phyloP scores from a whole-genome alignment of 2,329 filamentous ascomycete species.

The Alternaria longipes region DNA sequence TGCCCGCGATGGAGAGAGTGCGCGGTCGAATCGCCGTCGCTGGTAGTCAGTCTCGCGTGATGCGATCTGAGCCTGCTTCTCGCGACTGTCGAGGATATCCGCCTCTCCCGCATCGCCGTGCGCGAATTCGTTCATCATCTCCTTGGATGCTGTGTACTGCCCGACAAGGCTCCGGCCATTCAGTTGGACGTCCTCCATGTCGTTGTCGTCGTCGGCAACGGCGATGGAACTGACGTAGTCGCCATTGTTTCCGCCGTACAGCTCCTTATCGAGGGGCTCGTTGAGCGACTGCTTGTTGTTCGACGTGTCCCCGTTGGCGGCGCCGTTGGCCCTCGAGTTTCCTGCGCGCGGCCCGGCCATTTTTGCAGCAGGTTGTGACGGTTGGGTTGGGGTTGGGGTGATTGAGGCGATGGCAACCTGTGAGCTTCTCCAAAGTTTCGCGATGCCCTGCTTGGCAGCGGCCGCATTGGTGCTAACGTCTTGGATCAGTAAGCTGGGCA shows the following conservation, averaged over 20 bases:
- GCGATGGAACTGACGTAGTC: slow-evolving; percentile 93
- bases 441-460: slow-evolving; percentile 17
- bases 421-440: slow-evolving; percentile 27
- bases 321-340: slow-evolving; percentile 82
- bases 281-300: slow-evolving; percentile 92
- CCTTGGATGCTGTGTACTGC: slow-evolving; percentile 92
- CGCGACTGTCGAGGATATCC: slow-evolving; percentile 83
- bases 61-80: slow-evolving; percentile 88
- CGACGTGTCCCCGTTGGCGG: slow-evolving; percentile 78
- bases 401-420: slow-evolving; percentile 21
- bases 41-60: slow-evolving; percentile 98
- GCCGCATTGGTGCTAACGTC: slow-evolving; percentile 16
- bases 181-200: slow-evolving; percentile 74
- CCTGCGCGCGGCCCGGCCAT: slow-evolving; percentile 49
- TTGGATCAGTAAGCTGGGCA: too few species aligned
- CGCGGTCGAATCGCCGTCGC: slow-evolving; percentile 88
- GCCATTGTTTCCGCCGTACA: slow-evolving; percentile 77
- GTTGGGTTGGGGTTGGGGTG: slow-evolving; percentile 20
- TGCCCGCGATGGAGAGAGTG: slow-evolving; percentile 81
- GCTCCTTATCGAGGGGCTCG: slow-evolving; percentile 84
- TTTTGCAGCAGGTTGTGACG: slow-evolving; percentile 39
- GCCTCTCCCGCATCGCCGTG: slow-evolving; percentile 90
- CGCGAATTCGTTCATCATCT: slow-evolving; percentile 94
- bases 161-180: slow-evolving; percentile 81
- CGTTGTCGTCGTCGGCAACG: slow-evolving; percentile 78